Percentiles rank a stretch among this genome's conserved stretches.
These are phyloP conservation scores for Lactarius evosmus DNA, from an alignment of 768 basidiomycete genomes.

Conservation along the genomic window DNA sequence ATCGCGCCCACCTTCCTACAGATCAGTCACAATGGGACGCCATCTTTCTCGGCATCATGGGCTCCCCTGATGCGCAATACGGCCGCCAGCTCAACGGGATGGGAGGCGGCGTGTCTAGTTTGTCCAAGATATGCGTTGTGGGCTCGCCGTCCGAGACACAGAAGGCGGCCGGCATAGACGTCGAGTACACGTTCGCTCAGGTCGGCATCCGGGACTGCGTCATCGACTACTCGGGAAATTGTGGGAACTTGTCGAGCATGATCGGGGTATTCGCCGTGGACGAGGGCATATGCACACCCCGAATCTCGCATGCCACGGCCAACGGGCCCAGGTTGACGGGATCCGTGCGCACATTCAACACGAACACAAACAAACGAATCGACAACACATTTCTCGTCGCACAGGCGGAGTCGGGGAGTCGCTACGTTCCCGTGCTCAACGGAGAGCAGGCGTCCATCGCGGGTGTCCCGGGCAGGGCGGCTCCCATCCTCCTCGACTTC, in stretches of 20 bases:
- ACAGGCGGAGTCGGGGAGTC: constrained; percentile 9
- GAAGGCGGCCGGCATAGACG: constrained; percentile 46
- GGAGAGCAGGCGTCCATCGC: constrained; percentile 54
- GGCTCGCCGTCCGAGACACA: constrained; percentile 46
- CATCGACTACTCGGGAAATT: constrained; percentile 72
- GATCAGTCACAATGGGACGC: constrained; percentile 51
- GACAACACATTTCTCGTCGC: constrained; percentile 66
- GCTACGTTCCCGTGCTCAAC: constrained; percentile 40
- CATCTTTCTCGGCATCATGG: constrained; percentile 73
- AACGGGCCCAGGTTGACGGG: constrained; percentile 9
- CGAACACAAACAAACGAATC: constrained; percentile 67
- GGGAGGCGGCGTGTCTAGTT: constrained; percentile 73
- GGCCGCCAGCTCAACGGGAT: constrained; percentile 75
- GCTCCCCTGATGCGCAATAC: constrained; percentile 70
- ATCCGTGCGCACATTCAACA: constrained; percentile 63
- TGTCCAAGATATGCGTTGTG: constrained; percentile 73
- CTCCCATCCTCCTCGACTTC: constrained; percentile 64
- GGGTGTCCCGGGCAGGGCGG: constrained; percentile 64
- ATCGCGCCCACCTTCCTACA: constrained; percentile 49
- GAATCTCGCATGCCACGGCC: constrained; percentile 13
- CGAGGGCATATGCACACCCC: constrained; percentile 48
- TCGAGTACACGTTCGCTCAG: constrained; percentile 68
- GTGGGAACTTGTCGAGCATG: constrained; percentile 72
- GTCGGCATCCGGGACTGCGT: constrained; percentile 51
- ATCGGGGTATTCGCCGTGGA: constrained; percentile 72